Conservation (phyloP, 1,284 basidiomycete genomes). For the Boletus sp. region DNA sequence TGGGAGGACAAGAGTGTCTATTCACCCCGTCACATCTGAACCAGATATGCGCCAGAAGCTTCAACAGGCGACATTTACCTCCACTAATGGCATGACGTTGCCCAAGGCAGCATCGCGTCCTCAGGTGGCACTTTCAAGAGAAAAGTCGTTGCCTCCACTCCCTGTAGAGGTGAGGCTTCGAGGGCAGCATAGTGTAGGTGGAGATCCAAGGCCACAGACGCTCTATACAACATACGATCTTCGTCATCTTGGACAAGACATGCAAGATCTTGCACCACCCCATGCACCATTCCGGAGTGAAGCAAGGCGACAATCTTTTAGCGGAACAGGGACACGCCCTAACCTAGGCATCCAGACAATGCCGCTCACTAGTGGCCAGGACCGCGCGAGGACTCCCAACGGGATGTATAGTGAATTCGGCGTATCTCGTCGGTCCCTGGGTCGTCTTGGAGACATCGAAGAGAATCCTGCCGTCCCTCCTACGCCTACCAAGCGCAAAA, state of each 20-base stretch:
- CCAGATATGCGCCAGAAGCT: conserved; percentile 52
- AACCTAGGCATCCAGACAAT: conserved; percentile 46
- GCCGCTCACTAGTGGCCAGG: conserved; percentile 36
- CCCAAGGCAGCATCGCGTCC: conserved; percentile 32
- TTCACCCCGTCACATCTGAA: conserved; percentile 54
- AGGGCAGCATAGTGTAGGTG: conserved; percentile 34
- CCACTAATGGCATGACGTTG: conserved; percentile 31
- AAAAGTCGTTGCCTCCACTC: conserved; percentile 74
- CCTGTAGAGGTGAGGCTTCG: conserved; percentile 51
- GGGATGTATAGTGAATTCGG: conserved; percentile 65
- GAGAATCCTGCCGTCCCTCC: conserved; percentile 36
- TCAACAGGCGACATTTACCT: conserved; percentile 34
- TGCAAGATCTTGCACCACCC: conserved; percentile 52
- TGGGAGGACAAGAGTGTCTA: conserved; percentile 34
- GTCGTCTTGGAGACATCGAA: conserved; percentile 48
- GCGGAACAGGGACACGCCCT: conserved; percentile 56
- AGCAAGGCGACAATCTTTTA: conserved; percentile 67
- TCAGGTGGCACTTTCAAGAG: conserved; percentile 44
- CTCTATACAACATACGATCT: conserved; percentile 59
- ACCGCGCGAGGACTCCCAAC: conserved; percentile 27
- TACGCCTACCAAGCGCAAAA: conserved; percentile 57
- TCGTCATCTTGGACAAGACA: conserved; percentile 39
- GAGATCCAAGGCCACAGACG: conserved; percentile 58
- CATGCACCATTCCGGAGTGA: conserved; percentile 63
- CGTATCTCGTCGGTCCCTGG: conserved; percentile 54